Conservation (phyloP, 805 yeast species). For the Myxozyma vanderwaltii region DNA sequence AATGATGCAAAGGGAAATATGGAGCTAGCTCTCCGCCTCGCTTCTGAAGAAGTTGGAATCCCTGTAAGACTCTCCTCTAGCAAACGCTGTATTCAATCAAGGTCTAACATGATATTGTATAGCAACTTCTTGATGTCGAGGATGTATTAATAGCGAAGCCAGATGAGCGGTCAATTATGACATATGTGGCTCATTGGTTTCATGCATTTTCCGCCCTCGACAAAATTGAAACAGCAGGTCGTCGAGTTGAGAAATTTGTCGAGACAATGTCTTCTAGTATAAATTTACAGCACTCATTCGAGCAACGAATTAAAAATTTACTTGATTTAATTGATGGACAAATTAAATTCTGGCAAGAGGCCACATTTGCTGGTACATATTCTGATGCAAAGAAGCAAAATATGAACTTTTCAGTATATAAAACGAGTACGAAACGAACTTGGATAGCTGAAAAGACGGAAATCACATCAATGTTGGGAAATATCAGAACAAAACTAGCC, state of each 20-base stretch:
- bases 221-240: slow-evolving; percentile 45
- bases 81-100: neutral
- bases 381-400: slow-evolving; percentile 39
- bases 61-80: slow-evolving; percentile 39
- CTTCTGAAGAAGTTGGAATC: slow-evolving; percentile 52
- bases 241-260: slow-evolving; percentile 45
- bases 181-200: slow-evolving; percentile 63
- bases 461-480: slow-evolving; percentile 43
- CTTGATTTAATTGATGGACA: slow-evolving; percentile 36
- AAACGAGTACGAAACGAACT: slow-evolving; percentile 40
- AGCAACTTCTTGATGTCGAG: slow-evolving; percentile 54
- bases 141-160: slow-evolving; percentile 55
- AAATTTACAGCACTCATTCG: slow-evolving; percentile 43
- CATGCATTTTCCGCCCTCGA: slow-evolving; percentile 48
- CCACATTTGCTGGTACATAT: slow-evolving; percentile 37
- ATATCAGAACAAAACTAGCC: slow-evolving; percentile 45
- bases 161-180: slow-evolving; percentile 62
- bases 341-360: slow-evolving; percentile 38
- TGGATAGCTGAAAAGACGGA: slow-evolving; percentile 47
- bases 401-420: slow-evolving; percentile 39
- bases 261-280: slow-evolving; percentile 41
- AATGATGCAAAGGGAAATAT: slow-evolving; percentile 42
- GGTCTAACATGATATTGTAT: neutral
- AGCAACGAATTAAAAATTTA: slow-evolving; percentile 40
- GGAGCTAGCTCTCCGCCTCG: slow-evolving; percentile 47